A percentile compares a stretch with the other conserved stretches of the same genome.
Conservation (phyloP, 179 eudicot species). For the Spergularia azorica region DNA sequence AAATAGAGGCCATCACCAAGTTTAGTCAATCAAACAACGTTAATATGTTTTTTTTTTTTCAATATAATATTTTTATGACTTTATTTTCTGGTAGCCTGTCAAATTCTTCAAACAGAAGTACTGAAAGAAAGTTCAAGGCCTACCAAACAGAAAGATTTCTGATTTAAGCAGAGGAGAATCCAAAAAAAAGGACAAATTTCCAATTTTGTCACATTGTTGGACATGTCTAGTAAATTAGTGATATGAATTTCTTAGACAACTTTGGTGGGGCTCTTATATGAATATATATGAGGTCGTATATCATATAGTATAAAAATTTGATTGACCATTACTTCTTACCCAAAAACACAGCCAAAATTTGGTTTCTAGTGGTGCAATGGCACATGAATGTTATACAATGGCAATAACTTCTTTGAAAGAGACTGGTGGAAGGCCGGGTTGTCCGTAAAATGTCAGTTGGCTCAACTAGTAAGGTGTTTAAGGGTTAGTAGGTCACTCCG, state of each 20-base stretch:
- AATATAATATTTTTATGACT: too few relatives aligned
- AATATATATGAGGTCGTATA: not conserved
- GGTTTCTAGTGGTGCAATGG: not conserved
- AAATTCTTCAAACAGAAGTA: not conserved
- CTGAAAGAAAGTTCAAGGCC: not conserved
- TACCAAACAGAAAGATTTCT: not conserved
- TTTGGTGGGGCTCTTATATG: slow-evolving; percentile 22
- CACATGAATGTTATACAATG: not conserved
- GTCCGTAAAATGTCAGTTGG: too few relatives aligned
- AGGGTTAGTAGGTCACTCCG: not conserved
- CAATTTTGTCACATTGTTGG: slow-evolving; percentile 5
- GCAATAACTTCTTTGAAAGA: not conserved
- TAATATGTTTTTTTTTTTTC: too few relatives aligned
- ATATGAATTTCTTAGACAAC: slow-evolving; percentile 9
- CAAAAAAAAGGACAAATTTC: slow-evolving; percentile 12
- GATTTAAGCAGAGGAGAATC: not conserved
- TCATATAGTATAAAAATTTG: not conserved
- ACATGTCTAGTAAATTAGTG: not conserved
- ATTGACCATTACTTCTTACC: slow-evolving; percentile 1
- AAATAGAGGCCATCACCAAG: slow-evolving; percentile 4
- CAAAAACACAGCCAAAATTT: not conserved
- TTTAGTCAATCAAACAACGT: slow-evolving; percentile 8
- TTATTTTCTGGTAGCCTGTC: not conserved
- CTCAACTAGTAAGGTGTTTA: not conserved
- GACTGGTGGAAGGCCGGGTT: too few relatives aligned